Conservation (phyloP, 2,329 filamentous ascomycete species). For the Tricladium varicosporioides region DNA sequence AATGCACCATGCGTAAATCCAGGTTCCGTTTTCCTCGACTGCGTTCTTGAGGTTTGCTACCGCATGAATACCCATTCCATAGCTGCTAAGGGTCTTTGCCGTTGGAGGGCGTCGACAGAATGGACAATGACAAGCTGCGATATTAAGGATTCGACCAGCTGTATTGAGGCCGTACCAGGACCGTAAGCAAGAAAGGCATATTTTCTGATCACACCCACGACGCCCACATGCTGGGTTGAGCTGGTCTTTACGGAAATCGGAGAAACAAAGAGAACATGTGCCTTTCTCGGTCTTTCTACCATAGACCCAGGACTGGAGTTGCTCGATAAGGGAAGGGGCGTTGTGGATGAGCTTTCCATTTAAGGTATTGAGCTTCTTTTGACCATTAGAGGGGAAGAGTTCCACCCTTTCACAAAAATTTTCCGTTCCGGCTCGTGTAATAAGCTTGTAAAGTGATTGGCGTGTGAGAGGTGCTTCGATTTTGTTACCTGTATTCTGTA, state of each 20-base stretch:
- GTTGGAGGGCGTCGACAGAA: constrained; percentile 19
- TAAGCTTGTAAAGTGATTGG: constrained; percentile 17
- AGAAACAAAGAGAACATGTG: constrained; percentile 20
- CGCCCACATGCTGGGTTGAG: constrained; percentile 15
- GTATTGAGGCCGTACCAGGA: constrained; percentile 21
- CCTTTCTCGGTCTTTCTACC: constrained; percentile 10
- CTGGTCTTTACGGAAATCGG: constrained; percentile 11
- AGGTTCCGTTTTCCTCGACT: constrained; percentile 13
- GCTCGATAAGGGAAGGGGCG: background rate
- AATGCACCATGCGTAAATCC: constrained; percentile 20
- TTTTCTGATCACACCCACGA: constrained; percentile 10
- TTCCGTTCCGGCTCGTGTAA: constrained; percentile 8
- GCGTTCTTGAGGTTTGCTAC: constrained; percentile 15
- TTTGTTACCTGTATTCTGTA: constrained; percentile 15
- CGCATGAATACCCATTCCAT: constrained; percentile 21
- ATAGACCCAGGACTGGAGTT: constrained; percentile 18
- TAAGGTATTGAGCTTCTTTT: background rate
- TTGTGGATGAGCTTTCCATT: constrained; percentile 19
- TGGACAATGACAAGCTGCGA: constrained; percentile 15
- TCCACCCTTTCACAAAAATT: constrained; percentile 13
- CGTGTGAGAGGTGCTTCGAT: constrained; percentile 16
- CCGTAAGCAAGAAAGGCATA: constrained; percentile 16
- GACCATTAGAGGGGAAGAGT: constrained; percentile 10
- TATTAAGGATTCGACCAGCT: constrained; percentile 18
- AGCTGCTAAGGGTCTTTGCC: constrained; percentile 16